Base-by-base conservation (phyloP, 768 basidiomycete genomes). In the Suillus lakei region DNA sequence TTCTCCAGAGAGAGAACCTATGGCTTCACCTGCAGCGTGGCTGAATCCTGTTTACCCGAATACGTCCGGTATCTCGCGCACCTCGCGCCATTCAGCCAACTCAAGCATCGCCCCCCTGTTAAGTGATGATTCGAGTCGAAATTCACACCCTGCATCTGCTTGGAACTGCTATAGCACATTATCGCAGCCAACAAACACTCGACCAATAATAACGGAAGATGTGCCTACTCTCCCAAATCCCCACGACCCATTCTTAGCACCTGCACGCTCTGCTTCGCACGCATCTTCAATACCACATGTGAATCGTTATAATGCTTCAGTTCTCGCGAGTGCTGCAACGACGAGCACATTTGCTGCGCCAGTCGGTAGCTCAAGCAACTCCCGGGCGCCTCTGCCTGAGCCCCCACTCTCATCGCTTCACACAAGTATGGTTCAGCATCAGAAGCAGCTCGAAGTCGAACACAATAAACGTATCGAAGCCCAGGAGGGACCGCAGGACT, bases 311-410 rank as follows among this genome's bases (percentile, higher is more conserved):
- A 3, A 46, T 26, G n/a, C 56, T 48, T 34, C 63, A 26, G n/a
- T 34, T 36, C 36, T 28, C n/a, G 7, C 30, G 5, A 48, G 23
- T 44, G 36, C 55, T 46, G 53, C 62, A 43, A 51, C 34, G 28
- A 36, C 15, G 34, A 38, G 26, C 23, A 87, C 78, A 71, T 96
- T 96, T 75, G 96, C 94, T 0, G 95, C 93, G 3, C 95, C 95
- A 3, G 88, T 88, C 4, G 96, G 83, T 2, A 93, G 64, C 8
- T 70, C 75, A 21, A 84, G 66, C 34, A 23, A 8, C 15, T 58
- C 55, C 16, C 23, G 15, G 48, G 39, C 26, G 26, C 48, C 48
- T 26, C 26, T 2, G 38, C 10, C 54, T 6, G 46, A 55, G 26
- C 41, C 54, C 34, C 28, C 26, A n/a, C 28, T 58, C 13, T 66